These are phyloP conservation scores for Tetradesmus lagerheimii DNA, from an alignment of 139 green algal genomes.

Conservation along the genomic window DNA sequence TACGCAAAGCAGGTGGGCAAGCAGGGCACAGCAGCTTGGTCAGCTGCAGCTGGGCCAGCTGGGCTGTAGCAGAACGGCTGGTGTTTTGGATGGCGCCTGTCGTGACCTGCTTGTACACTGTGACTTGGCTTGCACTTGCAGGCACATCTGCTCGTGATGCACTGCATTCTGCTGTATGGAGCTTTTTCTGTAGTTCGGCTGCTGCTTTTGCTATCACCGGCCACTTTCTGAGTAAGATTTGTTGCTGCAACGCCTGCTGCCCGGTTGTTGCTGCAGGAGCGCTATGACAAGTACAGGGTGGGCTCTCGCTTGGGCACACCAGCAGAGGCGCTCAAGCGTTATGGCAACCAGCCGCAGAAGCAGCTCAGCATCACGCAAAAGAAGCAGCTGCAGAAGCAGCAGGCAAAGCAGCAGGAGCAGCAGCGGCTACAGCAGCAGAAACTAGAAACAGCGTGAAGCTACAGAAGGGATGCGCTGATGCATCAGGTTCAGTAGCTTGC, in stretches of 20 bases:
- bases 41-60: not conserved
- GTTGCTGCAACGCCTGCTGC: not conserved
- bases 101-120: too few relatives aligned
- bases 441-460: not conserved
- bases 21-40: not conserved
- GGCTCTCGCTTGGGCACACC: conserved; percentile 37
- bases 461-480: too few relatives aligned
- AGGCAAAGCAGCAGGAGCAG: not conserved
- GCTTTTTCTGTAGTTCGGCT: not conserved
- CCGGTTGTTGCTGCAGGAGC: conserved; percentile 29
- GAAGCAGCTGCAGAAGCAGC: not conserved
- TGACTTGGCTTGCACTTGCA: not conserved
- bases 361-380: not conserved
- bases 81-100: too few relatives aligned
- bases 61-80: not conserved
- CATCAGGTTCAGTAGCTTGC: too few relatives aligned
- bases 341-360: not conserved
- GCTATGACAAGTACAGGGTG: conserved; percentile 53
- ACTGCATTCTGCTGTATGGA: not conserved
- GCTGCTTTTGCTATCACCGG: not conserved
- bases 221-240: not conserved
- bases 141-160: not conserved
- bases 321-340: conserved; percentile 39
- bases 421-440: not conserved
- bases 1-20: conserved; percentile 48